These are phyloP conservation scores for Leishmania martiniquensis DNA, from an alignment of 208 protist species.

Conservation along the genomic window DNA sequence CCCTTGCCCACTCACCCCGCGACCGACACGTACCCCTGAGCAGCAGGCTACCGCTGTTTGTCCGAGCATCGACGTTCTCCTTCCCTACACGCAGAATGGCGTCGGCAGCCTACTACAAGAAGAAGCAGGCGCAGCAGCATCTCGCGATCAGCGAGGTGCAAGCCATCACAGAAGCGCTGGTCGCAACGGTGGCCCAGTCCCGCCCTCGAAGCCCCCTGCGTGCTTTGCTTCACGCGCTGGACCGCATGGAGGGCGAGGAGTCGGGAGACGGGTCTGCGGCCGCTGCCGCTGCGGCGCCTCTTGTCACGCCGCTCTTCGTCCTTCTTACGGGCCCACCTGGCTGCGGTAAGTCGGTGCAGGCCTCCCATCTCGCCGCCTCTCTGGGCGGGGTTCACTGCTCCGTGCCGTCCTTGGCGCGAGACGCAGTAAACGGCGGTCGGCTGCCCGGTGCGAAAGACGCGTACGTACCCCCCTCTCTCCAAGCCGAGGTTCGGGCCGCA, in stretches of 20 bases:
- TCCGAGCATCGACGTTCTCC: background rate
- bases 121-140: slow-evolving; percentile 35
- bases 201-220: slow-evolving; percentile 30
- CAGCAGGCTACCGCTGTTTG: background rate
- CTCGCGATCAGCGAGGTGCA: slow-evolving; percentile 39
- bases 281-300: background rate
- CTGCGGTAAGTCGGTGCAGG: slow-evolving; percentile 14
- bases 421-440: slow-evolving; percentile 12
- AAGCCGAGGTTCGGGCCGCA: slow-evolving; percentile 20
- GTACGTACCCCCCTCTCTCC: slow-evolving; percentile 29
- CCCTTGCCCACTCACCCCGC: background rate
- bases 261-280: background rate
- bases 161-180: slow-evolving; percentile 40
- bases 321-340: slow-evolving; percentile 4
- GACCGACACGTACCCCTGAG: background rate
- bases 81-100: slow-evolving; percentile 24
- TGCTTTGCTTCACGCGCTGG: slow-evolving; percentile 33
- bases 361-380: background rate
- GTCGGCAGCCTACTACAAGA: slow-evolving; percentile 39
- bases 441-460: slow-evolving; percentile 14
- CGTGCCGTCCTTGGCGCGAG: slow-evolving; percentile 29
- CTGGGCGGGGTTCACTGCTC: slow-evolving; percentile 12
- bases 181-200: slow-evolving; percentile 30
- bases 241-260: slow-evolving; percentile 33
- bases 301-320: slow-evolving; percentile 6